Base-by-base conservation (phyloP, 164 flowering plant species). In the Chimonanthus praecox region DNA sequence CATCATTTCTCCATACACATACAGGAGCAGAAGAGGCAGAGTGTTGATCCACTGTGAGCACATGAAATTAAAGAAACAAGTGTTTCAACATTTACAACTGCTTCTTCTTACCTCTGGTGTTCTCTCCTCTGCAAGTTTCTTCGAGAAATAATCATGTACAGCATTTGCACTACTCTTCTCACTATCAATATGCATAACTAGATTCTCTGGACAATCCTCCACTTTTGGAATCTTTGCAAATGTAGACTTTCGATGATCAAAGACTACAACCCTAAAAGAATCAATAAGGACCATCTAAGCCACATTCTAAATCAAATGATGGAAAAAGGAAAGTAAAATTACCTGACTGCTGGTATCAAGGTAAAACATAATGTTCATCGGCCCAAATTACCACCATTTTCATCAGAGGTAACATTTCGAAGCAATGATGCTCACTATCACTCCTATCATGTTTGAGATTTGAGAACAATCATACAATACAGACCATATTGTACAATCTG, bases 131-230 rank as follows among this genome's bases (percentile, higher is more conserved):
- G 69, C 78, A 51, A 88, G 81, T 80, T 82, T 81, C 15, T 48
- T 63, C 9, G 88, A 86, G 76, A 92, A 94, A 75, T 88, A 92
- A n/a, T 90, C 87, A 76, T 86, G 91, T 2, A 75, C 90, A 73
- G 93, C 88, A 70, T 33, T 74, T 3, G 98, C 87, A 84, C 96
- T 91, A 81, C 92, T 90, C 88, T 85, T 91, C 79, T 86, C 90
- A 45, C 79, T 64, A 83, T 90, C 81, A 69, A 90, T 73, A 77
- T 81, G 79, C 72, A 90, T 73, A 9, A 43, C 47, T 50, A 92
- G 67, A 47, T 88, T 86, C 74, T 72, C 76, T 3, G 80, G 82
- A 76, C 79, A 80, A 54, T 80, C 78, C 21, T 78, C 83, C 3
- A 4, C 21, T 0, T 75, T 61, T 48, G 82, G 75, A 71, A 87